Evolutionary conservation across 2,329 filamentous ascomycete species (phyloP).

Genomic region (Cadophora malorum): DNA sequence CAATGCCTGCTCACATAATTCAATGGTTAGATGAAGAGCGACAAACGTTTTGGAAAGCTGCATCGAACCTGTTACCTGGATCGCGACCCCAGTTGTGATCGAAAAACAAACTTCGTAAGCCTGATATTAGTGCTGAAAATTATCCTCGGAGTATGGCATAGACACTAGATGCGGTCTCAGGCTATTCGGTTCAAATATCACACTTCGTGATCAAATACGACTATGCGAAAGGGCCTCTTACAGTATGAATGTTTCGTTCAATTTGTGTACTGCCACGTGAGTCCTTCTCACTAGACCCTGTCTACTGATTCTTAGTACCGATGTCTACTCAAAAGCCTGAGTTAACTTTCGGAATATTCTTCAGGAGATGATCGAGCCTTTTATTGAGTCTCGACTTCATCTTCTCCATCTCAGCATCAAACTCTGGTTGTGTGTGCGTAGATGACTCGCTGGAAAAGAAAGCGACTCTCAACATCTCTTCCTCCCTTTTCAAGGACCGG

Average conservation of each 20-base stretch:
- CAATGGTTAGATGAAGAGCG: neutral
- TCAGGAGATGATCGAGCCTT: neutral
- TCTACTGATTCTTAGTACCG: no score
- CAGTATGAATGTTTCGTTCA: neutral
- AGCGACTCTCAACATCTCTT: neutral
- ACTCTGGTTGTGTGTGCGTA: neutral
- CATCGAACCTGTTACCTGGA: no score
- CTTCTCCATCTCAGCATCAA: slow-evolving; percentile 1
- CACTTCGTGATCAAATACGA: neutral
- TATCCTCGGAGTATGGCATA: no score
- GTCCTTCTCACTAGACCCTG: neutral
- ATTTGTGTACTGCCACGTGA: neutral
- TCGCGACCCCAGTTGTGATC: neutral
- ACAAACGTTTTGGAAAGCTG: neutral
- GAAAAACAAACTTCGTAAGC: neutral
- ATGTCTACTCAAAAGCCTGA: neutral
- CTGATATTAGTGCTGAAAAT: neutral
- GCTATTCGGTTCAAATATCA: neutral
- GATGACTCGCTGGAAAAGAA: neutral
- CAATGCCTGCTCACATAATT: neutral
- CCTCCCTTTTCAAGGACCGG: neutral
- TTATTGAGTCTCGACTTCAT: neutral
- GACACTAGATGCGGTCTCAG: neutral
- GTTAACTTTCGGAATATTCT: neutral
- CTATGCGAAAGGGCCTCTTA: neutral